Conservation (phyloP, 2,329 filamentous ascomycete species). For the Microsporum canis region DNA sequence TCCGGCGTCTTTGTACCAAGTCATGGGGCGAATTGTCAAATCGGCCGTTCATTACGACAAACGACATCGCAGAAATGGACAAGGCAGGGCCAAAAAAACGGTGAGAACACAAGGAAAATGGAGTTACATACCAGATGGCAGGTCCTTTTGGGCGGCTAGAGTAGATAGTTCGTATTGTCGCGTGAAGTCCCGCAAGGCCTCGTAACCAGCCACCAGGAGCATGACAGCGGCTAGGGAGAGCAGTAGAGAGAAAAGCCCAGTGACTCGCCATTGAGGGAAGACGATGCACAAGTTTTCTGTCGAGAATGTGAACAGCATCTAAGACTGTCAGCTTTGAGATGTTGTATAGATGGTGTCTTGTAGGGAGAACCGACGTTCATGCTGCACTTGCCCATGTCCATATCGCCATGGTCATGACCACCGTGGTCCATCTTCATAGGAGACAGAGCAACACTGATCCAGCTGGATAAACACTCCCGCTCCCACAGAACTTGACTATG, state of each 20-base stretch:
- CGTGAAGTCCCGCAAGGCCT: slow-evolving; percentile 67
- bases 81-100: background rate
- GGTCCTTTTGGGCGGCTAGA: background rate
- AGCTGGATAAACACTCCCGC: slow-evolving; percentile 5
- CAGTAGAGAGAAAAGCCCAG: slow-evolving; percentile 60
- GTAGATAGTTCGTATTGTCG: slow-evolving; percentile 57
- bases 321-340: background rate
- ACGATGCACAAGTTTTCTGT: slow-evolving; percentile 90
- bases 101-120: background rate
- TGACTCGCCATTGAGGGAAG: slow-evolving; percentile 83
- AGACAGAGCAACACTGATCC: slow-evolving; percentile 10
- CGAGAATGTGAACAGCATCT: slow-evolving; percentile 99
- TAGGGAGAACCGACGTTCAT: slow-evolving; percentile 62
- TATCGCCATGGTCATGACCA: slow-evolving; percentile 47
- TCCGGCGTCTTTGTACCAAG: slow-evolving; percentile 1
- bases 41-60: background rate
- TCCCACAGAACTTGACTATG: too few species aligned
- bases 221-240: slow-evolving; percentile 74
- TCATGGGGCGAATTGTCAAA: slow-evolving; percentile 2
- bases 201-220: slow-evolving; percentile 80
- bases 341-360: background rate
- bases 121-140: background rate
- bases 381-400: slow-evolving; percentile 62
- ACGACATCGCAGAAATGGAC: background rate
- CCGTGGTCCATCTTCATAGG: slow-evolving; percentile 25